Percentiles rank a stretch among this genome's conserved stretches.
phyloP scores from a whole-genome alignment of 2,329 filamentous ascomycete species.

The Colletotrichum eleusines region DNA sequence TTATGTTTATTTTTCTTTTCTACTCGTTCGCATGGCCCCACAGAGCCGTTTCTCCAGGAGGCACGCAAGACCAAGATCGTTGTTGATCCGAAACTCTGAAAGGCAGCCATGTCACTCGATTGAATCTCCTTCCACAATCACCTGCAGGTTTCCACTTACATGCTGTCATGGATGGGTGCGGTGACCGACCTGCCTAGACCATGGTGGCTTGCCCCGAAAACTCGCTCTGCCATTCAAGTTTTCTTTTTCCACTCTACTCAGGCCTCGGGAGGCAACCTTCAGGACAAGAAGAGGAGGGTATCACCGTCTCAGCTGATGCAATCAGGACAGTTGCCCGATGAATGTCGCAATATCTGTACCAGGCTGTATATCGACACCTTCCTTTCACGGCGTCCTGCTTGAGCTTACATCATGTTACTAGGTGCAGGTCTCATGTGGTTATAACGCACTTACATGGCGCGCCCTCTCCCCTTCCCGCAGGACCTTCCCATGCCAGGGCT shows the following conservation, averaged over 20 bases:
- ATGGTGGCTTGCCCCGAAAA: slow-evolving; percentile 20
- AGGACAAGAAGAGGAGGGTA: slow-evolving; percentile 16
- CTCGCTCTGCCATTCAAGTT: not conserved
- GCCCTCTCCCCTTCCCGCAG: not conserved
- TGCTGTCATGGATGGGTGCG: slow-evolving; percentile 25
- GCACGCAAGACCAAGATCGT: not conserved
- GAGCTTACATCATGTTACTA: not conserved
- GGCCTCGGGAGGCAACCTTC: not conserved
- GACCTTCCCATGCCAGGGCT: slow-evolving; percentile 25
- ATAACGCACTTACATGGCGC: slow-evolving; percentile 18
- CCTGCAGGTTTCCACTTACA: slow-evolving; percentile 32
- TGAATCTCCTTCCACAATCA: slow-evolving; percentile 27
- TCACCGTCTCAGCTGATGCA: not conserved
- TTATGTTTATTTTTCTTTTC: not conserved
- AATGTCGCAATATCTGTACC: slow-evolving; percentile 8
- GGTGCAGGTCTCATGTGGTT: slow-evolving; percentile 3
- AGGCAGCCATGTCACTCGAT: not conserved
- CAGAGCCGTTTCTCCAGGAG: slow-evolving; percentile 12
- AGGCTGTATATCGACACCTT: slow-evolving; percentile 21
- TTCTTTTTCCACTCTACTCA: not conserved
- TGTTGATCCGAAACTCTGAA: slow-evolving; percentile 5
- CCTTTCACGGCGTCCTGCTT: slow-evolving; percentile 14
- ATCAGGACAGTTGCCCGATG: not conserved
- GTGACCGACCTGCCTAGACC: slow-evolving; percentile 2
- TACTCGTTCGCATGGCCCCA: not conserved